A percentile compares a stretch with the other conserved stretches of the same genome.
These are phyloP conservation scores for Phytophthora kernoviae DNA, from an alignment of 352 stramenopile species.

Conservation along the genomic window DNA sequence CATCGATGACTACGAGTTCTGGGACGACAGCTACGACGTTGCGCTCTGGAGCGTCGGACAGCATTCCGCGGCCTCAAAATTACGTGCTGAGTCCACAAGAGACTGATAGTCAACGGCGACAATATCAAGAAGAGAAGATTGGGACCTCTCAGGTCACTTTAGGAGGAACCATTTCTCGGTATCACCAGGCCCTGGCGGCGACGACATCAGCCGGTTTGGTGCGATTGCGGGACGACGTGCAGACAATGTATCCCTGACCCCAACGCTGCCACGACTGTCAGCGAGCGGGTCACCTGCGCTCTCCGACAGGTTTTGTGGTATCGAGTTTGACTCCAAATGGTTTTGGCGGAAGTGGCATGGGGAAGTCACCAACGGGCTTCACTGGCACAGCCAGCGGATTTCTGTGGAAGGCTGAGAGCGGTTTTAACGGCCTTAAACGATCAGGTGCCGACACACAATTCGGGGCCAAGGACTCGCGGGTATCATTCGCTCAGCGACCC, in stretches of 20 bases:
- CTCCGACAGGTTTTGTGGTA: constrained; percentile 23
- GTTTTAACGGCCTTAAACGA: constrained; percentile 12
- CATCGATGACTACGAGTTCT: constrained; percentile 20
- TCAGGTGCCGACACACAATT: constrained; percentile 12
- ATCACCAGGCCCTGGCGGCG: constrained; percentile 4
- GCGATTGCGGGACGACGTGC: constrained; percentile 8
- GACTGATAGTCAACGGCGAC: background rate
- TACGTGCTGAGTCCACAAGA: constrained; percentile 21
- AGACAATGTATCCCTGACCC: constrained; percentile 32
- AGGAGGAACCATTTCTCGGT: constrained; percentile 1
- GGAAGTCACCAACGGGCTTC: constrained; percentile 22
- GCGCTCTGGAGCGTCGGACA: constrained; percentile 24
- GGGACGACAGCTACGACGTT: constrained; percentile 20
- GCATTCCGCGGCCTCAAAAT: constrained; percentile 8
- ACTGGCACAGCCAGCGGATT: constrained; percentile 20
- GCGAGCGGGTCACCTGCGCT: constrained; percentile 21
- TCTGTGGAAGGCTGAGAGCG: constrained; percentile 21
- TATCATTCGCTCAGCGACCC: constrained; percentile 15
- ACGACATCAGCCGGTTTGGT: constrained; percentile 12
- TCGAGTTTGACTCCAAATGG: constrained; percentile 13
- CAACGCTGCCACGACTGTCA: constrained; percentile 32
- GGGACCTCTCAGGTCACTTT: background rate
- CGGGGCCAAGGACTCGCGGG: background rate
- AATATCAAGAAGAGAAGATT: constrained; percentile 4
- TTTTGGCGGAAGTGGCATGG: constrained; percentile 17